Evolutionary conservation across 2,329 filamentous ascomycete genomes (phyloP).

Genomic region (Chaetomiaceae sp.): DNA sequence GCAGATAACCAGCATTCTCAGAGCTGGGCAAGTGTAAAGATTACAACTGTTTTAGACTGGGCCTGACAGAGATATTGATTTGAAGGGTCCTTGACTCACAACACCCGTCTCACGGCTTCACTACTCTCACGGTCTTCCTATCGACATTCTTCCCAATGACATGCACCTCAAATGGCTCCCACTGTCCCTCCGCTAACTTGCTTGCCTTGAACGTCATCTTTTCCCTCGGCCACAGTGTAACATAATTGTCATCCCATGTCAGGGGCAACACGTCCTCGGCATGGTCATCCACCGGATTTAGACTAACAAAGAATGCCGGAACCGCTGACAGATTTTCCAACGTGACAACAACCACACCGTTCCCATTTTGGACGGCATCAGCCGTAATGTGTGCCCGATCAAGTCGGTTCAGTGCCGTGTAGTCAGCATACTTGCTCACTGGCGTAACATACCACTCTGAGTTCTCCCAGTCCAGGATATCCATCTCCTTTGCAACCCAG

Average conservation of each 20-base stretch:
- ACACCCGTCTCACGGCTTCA: background rate
- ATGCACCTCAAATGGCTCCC: conserved; percentile 10
- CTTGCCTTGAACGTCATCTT: conserved; percentile 34
- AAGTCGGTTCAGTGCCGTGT: conserved; percentile 40
- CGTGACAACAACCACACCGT: conserved; percentile 30
- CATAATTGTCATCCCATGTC: conserved; percentile 58
- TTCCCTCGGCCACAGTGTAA: conserved; percentile 56
- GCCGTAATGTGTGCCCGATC: conserved; percentile 35
- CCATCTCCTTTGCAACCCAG: conserved; percentile 46
- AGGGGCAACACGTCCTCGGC: conserved; percentile 47
- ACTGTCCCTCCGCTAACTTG: background rate
- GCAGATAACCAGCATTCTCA: too few species aligned
- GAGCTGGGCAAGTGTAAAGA: too few species aligned
- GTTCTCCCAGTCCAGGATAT: conserved; percentile 50
- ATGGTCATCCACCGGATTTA: conserved; percentile 43
- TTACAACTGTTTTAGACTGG: too few species aligned
- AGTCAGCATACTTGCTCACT: conserved; percentile 46
- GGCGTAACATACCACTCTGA: conserved; percentile 58
- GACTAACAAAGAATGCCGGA: conserved; percentile 54
- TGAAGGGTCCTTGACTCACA: too few species aligned
- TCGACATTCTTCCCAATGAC: conserved; percentile 24
- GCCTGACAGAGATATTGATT: too few species aligned
- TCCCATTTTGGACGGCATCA: conserved; percentile 16
- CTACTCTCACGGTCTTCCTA: conserved; percentile 4
- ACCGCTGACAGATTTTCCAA: conserved; percentile 48